Base-by-base conservation (phyloP, 192 early-diverging fungal genomes). In the Gryganskiella cystojenkinii region DNA sequence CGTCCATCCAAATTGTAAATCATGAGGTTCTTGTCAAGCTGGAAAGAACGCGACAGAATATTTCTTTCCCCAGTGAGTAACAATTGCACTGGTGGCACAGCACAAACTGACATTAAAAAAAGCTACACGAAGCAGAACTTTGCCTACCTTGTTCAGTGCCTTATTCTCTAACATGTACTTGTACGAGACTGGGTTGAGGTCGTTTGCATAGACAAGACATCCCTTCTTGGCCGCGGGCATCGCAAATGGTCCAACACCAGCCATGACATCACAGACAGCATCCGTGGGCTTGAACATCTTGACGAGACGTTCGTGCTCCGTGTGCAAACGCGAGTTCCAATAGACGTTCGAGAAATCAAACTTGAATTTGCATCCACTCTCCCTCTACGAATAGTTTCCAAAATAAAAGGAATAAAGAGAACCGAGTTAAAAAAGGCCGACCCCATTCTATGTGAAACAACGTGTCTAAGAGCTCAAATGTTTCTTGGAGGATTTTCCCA, bases 331-430 rank as follows among this genome's bases (percentile, higher is more conserved):
- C 6, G 96, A 98, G 85, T 99, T 99, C 98, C 98, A 99, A 82
- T 99, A 99, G 5, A 99, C 98, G 58, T 93, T 89, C 15, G 96
- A 94, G 73, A 97, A 98, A 64, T 99, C 97, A 62, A 99, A 95
- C 52, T 85, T 80, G 80, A 99, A 98, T 60, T 80, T 85, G 83
- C 96, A 98, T 19, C 90, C 90, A 78, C 94, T 94, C 71, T 99
- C 98, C 57, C 90, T 89, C 92, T 95, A 78, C 3, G 40, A 45
- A n/a, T n/a, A n/a, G n/a, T n/a, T n/a, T 40, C 3, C 7, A 61
- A 10, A 9, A 8, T 22, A 2, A 35, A 59, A 14, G 19, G 17
- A 58, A 58, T 14, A 20, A 46, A 14, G 20, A 46, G 11, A 13
- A 7, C 15, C 15, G 45, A 46, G 3, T 46, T 46, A n/a, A n/a